phyloP scores from a whole-genome alignment of 257 asterid genomes.

The Salvia rosmarinus region DNA sequence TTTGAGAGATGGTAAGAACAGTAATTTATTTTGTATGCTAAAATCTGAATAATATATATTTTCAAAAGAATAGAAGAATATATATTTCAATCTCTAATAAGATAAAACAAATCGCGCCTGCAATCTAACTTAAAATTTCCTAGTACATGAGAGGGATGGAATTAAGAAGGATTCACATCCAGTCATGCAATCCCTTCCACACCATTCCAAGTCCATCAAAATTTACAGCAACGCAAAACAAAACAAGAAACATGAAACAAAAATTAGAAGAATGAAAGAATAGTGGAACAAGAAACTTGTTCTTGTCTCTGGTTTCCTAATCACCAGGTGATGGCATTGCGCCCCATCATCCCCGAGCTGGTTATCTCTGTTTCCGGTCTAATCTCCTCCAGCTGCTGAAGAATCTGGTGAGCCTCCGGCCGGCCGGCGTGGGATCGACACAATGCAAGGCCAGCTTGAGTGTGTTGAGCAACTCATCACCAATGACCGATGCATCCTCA shows the following conservation, averaged over 20 bases:
- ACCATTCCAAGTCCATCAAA: constrained; percentile 25
- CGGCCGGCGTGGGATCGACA: constrained; percentile 82
- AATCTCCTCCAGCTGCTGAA: constrained; percentile 87
- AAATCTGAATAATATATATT: not conserved
- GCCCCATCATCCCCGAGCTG: constrained; percentile 66
- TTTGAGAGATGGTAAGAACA: too few species aligned
- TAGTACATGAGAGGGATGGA: constrained; percentile 41
- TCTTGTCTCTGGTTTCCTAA: constrained; percentile 30
- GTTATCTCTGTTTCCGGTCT: constrained; percentile 59
- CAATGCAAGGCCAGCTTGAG: constrained; percentile 89
- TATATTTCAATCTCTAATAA: not conserved
- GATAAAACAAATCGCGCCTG: not conserved
- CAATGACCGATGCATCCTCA: constrained; percentile 87
- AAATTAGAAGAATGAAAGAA: constrained; percentile 77
- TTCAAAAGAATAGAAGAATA: not conserved
- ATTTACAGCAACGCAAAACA: not conserved
- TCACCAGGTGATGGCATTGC: constrained; percentile 55
- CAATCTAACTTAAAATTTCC: constrained; percentile 7
- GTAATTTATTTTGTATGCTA: not conserved
- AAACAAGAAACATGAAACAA: not conserved
- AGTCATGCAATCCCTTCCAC: constrained; percentile 27
- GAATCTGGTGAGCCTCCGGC: constrained; percentile 74
- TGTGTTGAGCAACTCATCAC: constrained; percentile 82
- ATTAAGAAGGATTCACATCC: constrained; percentile 61
- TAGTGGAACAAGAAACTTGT: constrained; percentile 38